Evolutionary conservation across 371 early-diverging fungal species (phyloP), one percentile per base, ranked within the genome.

Genomic region (Actinomucor elegans): DNA sequence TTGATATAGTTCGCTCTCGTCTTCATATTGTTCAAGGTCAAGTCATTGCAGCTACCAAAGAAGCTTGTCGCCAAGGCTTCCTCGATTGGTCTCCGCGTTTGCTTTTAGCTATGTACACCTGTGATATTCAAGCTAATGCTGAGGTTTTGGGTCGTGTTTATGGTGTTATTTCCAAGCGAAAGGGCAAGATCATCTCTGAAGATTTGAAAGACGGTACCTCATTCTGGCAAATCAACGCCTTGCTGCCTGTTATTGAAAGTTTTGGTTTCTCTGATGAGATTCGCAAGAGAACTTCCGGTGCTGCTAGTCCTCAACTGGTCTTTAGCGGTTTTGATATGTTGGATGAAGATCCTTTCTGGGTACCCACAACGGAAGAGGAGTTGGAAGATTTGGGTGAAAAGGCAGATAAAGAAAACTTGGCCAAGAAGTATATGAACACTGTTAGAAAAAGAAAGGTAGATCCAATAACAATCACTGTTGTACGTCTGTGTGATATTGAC

Each of bases 181-280:
- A 87, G 18, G 98, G 99, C 27, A 84, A 85, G 47, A 91, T 97
- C 34, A 52, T 94, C 8, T 86, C 91, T 4, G 98, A 98, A 59
- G 96, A 96, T 57, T 82, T 97, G 79, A 91, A 89, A 58, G 98
- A 97, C 51, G 98, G 97, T 29, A 96, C 96, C 0, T 89, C 94
- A 0, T 93, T 95, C 68, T 98, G 96, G 74, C 83, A 89, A 41
- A 94, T 99, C 66, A 82, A 81, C 46, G 90, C 97, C 0, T 63
- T 82, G 28, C 55, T 99, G n/a, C 99, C 99, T 18, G 99, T 99
- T 2, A 85, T 94, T 31, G 99, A 99, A 68, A 94, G 95, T 57
- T 99, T 99, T 80, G 99, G 99, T 8, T 98, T 99, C 67, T 88
- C 98, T 18, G 98, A 99, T 65, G 94, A 97, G 61, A 88, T 98